Conservation (phyloP, 2,329 filamentous ascomycete genomes). For the Fusarium subglutinans region DNA sequence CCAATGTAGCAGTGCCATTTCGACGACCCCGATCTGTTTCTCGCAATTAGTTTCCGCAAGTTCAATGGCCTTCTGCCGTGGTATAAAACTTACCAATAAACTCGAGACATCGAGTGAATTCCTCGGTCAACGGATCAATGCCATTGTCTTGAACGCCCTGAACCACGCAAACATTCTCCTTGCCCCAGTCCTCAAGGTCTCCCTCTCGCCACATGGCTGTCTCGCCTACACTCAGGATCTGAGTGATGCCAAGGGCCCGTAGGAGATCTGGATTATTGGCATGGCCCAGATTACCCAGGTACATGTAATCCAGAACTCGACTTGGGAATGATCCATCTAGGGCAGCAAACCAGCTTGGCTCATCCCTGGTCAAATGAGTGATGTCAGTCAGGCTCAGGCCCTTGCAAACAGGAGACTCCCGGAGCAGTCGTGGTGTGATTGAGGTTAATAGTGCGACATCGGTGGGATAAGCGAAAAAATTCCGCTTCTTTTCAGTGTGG, state of each 20-base stretch:
- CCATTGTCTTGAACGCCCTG: constrained; percentile 95
- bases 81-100: constrained; percentile 83
- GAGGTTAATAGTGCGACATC: constrained; percentile 85
- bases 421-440: constrained; percentile 79
- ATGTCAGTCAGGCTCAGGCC: constrained; percentile 63
- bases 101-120: constrained; percentile 85
- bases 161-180: constrained; percentile 81
- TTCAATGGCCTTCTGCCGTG: background rate
- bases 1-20: constrained; percentile 84
- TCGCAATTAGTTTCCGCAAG: constrained; percentile 6
- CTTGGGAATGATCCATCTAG: constrained; percentile 93
- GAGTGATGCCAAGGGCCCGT: constrained; percentile 80
- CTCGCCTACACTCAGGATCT: constrained; percentile 93
- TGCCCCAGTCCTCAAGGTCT: constrained; percentile 76
- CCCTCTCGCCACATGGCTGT: constrained; percentile 81
- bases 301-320: constrained; percentile 91
- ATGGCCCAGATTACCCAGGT: constrained; percentile 90
- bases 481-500: constrained; percentile 82
- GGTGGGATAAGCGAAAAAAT: constrained; percentile 95
- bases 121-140: constrained; percentile 87
- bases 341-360: constrained; percentile 82
- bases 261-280: constrained; percentile 93
- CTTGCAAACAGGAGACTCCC: constrained; percentile 68
- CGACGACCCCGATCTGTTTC: constrained; percentile 76
- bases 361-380: constrained; percentile 60